Base-by-base conservation (phyloP, 768 basidiomycete species). In the Leucosporidium scottii region DNA sequence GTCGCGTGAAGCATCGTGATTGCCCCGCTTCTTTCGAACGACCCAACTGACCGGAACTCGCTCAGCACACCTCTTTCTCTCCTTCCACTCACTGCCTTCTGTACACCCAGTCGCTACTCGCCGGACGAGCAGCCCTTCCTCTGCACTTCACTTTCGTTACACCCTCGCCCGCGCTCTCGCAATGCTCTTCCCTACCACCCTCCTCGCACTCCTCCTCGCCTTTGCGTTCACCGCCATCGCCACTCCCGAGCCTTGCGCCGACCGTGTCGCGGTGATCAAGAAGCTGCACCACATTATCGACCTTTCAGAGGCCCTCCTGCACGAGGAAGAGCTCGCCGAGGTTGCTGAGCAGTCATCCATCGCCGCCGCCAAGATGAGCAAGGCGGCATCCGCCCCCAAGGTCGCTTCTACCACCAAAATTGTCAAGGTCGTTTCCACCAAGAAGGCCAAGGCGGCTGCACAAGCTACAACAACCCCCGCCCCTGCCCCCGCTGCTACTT, bases 241-340 rank as follows among this genome's bases (percentile, higher is more conserved):
- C 6, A 59, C 53, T 21, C 68, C 68, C 18, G 68, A 70, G 18
- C 68, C 68, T 3, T 70, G 68, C 61, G 31, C 36, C 57, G 68
- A 70, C 48, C 68, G 66, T 31, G 64, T 65, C 12, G 68, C 64
- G 25, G 68, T 70, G 53, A 53, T 70, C 5, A 64, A 70, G 57
- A 44, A 25, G 4, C 36, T 51, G 1, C 61, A 61, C 18, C 36
- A 58, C 20, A 66, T 30, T 53, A 53, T 61, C 55, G 20, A 23
- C 17, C 59, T 4, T 30, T 59, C 28, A 49, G 48, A 44, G 39
- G 39, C 39, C 2, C 39, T 44, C 8, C 39, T 44, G 10, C 8
- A 44, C 10, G 39, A 44, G 15, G 57, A 57, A 21, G 20, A 65
- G 25, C 50, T 62, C 50, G 61, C 60, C 36, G 66, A 65, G 23